Evolutionary conservation across 2,329 filamentous ascomycete species (phyloP), one percentile per base, ranked within the genome.

Genomic region (Elsinoe ampelina): DNA sequence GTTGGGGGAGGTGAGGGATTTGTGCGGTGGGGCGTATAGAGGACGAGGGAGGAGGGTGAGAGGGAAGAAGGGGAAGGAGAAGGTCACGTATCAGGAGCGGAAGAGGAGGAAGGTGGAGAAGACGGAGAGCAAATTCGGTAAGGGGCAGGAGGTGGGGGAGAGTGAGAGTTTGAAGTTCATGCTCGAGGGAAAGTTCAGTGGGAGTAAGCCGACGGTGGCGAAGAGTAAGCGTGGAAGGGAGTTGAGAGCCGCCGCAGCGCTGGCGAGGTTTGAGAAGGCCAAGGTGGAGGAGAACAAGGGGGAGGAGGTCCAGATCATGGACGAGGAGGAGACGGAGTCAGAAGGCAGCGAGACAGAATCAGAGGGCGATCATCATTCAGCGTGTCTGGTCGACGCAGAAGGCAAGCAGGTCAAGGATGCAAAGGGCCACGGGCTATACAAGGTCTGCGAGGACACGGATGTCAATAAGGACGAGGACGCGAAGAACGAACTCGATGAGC

Each of bases 101-200:
- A 85, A 89, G 68, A 83, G 89, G 67, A 77, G 81, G 60, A 78
- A 83, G 55, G 89, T 89, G 45, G 71, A 82, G 62, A 89, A 81
- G 70, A 91, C 89, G 68, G 92, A 92, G 67, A 87, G 87, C 11
- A 90, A 87, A 68, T 92, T 93, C 68, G 88, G 88, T 3, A 83
- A 85, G 42, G 88, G 88, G 0, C 73, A 82, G 26, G 73, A 80
- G 0, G 73, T 93, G 1, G 88, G 88, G 0, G 84, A 82, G 2
- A 86, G 91, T 60, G 83, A 85, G 30, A 76, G 76, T 35, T 70
- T 77, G 35, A 85, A 88, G 65, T 74, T 79, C 17, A 81, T 81
- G 65, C 71, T 91, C 12, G 87, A 91, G 52, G 84, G 84, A 50
- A 80, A 81, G 63, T 74, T 77, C 52, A 74, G 79, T 1, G 76